Evolutionary conservation across 345 rosid species (phyloP).

Genomic region (Dipteronia dyeriana): DNA sequence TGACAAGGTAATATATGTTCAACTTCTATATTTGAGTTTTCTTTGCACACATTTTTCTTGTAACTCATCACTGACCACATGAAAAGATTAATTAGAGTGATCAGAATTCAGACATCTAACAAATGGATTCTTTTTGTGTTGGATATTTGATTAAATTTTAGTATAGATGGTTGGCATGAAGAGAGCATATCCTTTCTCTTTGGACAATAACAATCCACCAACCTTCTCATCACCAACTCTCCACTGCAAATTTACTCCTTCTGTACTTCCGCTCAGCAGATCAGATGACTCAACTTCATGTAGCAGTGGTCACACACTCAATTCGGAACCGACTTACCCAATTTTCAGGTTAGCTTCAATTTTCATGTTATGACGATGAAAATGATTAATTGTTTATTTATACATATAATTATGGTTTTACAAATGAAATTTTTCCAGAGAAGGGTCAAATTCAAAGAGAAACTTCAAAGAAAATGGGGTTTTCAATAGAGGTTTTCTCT

Average conservation of each 20-base stretch:
- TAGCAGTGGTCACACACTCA: conserved; percentile 26
- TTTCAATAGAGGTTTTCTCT: conserved; percentile 43
- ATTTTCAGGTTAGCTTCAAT: conserved; percentile 40
- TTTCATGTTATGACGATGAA: not conserved
- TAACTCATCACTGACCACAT: not conserved
- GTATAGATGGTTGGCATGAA: conserved; percentile 53
- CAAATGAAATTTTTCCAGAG: conserved; percentile 26
- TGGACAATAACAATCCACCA: conserved; percentile 33
- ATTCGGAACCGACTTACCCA: conserved; percentile 16
- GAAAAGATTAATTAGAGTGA: not conserved
- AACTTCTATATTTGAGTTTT: not conserved
- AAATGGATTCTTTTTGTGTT: conserved; percentile 13
- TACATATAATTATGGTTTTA: not conserved
- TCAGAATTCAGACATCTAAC: not conserved
- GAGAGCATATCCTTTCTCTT: conserved; percentile 51
- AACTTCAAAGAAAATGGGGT: conserved; percentile 24
- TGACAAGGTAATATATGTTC: conserved; percentile 40
- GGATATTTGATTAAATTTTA: conserved; percentile 22
- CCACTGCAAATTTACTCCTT: conserved; percentile 28
- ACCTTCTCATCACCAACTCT: conserved; percentile 23
- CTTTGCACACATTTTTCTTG: not conserved
- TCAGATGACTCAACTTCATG: conserved; percentile 41
- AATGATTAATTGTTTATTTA: not conserved
- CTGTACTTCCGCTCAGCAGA: conserved; percentile 30
- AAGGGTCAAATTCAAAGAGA: conserved; percentile 31